These are phyloP conservation scores for Knufia petricola DNA, from an alignment of 2,329 filamentous ascomycete species.

Conservation along the genomic window DNA sequence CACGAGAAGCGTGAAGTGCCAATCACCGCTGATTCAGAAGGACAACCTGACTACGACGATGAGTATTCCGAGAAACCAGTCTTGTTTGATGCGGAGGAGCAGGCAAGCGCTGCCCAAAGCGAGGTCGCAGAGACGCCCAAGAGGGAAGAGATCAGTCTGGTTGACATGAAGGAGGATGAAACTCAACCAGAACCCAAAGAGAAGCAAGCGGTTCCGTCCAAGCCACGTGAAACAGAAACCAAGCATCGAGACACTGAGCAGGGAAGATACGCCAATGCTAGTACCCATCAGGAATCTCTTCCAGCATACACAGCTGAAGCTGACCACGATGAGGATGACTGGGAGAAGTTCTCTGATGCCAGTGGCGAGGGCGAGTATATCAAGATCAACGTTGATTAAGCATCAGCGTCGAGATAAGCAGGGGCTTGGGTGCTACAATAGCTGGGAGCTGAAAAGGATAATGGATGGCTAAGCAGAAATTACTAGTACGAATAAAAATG, in stretches of 20 bases:
- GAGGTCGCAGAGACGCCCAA: background rate
- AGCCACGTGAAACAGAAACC: slow-evolving; percentile 2
- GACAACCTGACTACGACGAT: slow-evolving; percentile 7
- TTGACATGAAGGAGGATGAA: slow-evolving; percentile 15
- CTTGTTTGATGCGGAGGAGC: slow-evolving; percentile 38
- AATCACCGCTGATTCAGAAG: slow-evolving; percentile 12
- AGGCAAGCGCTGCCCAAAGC: slow-evolving; percentile 4
- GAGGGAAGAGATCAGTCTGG: background rate
- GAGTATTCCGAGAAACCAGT: slow-evolving; percentile 35
- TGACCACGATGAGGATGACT: slow-evolving; percentile 21
- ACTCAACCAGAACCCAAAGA: background rate
- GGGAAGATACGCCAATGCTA: slow-evolving; percentile 19
- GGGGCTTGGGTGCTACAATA: too few species aligned
- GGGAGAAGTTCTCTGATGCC: slow-evolving; percentile 21
- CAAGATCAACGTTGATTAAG: slow-evolving; percentile 49
- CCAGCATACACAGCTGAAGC: slow-evolving; percentile 18
- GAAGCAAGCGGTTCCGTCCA: slow-evolving; percentile 3
- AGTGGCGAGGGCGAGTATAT: slow-evolving; percentile 38
- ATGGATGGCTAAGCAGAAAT: too few species aligned
- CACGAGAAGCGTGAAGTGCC: slow-evolving; percentile 39
- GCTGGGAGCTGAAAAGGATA: too few species aligned
- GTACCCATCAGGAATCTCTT: background rate
- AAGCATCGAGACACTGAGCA: slow-evolving; percentile 10
- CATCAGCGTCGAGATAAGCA: background rate
- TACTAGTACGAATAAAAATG: too few species aligned